These are phyloP conservation scores for Digitaria exilis DNA, from an alignment of 202 grass and related monocot genomes.

Conservation along the genomic window DNA sequence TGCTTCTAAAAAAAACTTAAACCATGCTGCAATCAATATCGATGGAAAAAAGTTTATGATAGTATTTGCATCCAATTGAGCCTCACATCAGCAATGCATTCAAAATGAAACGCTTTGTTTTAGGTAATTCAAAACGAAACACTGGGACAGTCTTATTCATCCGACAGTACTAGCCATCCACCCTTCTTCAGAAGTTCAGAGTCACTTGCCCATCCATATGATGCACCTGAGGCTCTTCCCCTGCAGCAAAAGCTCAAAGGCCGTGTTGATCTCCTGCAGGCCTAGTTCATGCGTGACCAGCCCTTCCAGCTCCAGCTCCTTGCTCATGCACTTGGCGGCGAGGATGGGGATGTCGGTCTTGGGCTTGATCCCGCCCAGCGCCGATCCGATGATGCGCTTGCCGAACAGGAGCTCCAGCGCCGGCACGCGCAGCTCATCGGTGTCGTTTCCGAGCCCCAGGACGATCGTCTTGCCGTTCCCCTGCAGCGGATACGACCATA, in stretches of 20 bases:
- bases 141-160: no score
- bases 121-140: no score
- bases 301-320: constrained; percentile 70
- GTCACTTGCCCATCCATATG: constrained; percentile 62
- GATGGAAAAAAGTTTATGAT: no score
- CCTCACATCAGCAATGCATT: no score
- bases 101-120: no score
- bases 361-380: constrained; percentile 70
- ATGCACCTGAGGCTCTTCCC: constrained; percentile 72
- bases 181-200: no score
- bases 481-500: constrained; percentile 38
- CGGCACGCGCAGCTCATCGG: constrained; percentile 38
- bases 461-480: constrained; percentile 71
- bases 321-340: constrained; percentile 53
- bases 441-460: constrained; percentile 41
- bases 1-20: no score
- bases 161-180: no score
- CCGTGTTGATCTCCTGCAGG: constrained; percentile 64
- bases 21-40: no score
- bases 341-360: constrained; percentile 76
- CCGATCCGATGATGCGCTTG: constrained; percentile 54
- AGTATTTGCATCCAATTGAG: no score
- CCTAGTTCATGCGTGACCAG: constrained; percentile 66
- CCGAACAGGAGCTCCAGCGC: constrained; percentile 51
- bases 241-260: constrained; percentile 59